Base-by-base conservation (phyloP, 2,329 filamentous ascomycete genomes). In the Beauveria caledonica region DNA sequence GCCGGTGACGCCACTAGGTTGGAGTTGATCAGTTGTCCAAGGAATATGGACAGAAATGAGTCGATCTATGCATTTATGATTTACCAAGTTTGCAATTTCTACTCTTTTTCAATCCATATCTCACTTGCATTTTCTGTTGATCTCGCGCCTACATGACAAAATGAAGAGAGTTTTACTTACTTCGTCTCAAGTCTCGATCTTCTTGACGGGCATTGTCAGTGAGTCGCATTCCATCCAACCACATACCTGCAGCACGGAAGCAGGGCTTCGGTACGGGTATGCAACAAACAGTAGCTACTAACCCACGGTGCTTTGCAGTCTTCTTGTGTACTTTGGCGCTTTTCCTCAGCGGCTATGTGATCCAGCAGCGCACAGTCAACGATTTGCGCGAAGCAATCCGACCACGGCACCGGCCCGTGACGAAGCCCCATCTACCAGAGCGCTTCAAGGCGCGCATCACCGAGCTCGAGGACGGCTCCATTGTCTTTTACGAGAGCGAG, bases 291-390 rank as follows among this genome's bases (percentile, higher is more conserved):
- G 29, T 3, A 13, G 17, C 11, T 44, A 11, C 56, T 52, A 44
- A 52, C 5, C 25, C 36, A 2, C 25, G 5, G 13, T 4, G 2
- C 33, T n/a, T 36, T 8, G 0, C 62, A 87, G 88, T 96, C 62
- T 77, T 90, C 64, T 71, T 89, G 27, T 96, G 90, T 74, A 96
- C 92, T 3, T 73, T 86, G 42, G 83, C 92, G 5, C 85, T 97
- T 27, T 97, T 97, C 72, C 79, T 96, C 36, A 91, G 89, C 56
- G 92, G 92, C 68, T 96, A 95, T 72, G 83, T 86, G 3, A 81
- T 96, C 58, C 92, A 97, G 69, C 92, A 97, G 73, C 85, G 90
- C 67, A 94, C 91, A 0, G 84, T 96, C 5, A 83, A 82, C 63
- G 87, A 87, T 66, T 81, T 97, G 36, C 89, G 93, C 67, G 78